Evolutionary conservation across 2,329 filamentous ascomycete species (phyloP), one percentile per base, ranked within the genome.

Genomic region (Eutypa lata): DNA sequence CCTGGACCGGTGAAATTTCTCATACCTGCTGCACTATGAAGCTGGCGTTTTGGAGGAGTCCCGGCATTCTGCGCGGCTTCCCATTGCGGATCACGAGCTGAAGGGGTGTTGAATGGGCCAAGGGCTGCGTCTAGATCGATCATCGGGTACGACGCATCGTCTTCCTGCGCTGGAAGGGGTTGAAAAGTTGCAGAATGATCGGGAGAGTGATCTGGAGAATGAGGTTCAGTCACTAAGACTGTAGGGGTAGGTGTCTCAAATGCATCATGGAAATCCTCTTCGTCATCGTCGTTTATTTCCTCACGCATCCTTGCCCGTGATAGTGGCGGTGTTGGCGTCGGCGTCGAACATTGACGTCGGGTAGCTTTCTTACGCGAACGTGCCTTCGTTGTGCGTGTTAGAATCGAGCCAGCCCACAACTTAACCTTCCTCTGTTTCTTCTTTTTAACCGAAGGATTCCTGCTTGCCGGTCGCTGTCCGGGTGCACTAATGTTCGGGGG

Each of bases 41-140:
- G 80, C 53, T 87, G 82, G 58, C 87, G 81, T 63, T 87, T 84
- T 37, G 76, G 73, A n/a, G 76, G 73, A 7, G 76, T 77, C 7
- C 80, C 79, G 1, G 78, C 78, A 53, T 76, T 76, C 59, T 88
- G 84, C 7, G 84, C 86, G 2, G 84, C 82, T 56, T 88, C 84
- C 79, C 86, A 88, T 54, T 86, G 84, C 2, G 81, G 75, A 53
- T 85, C 86, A 11, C 77, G 77, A 31, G 76, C 76, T 2, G 85
- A 75, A 24, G 89, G 89, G 0, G 91, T 96, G 63, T 95, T 94
- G 71, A 96, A 96, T 0, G 93, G 91, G 2, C 91, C 92, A 1
- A 97, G 79, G 24, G 93, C 94, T 18, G 92, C 93, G 72, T 99
- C 94, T 42, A 99, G 76, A 69, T 99, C 94, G 57, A 99, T 95